These are phyloP conservation scores for Aspergillus luchuensis DNA, from an alignment of 2,329 filamentous ascomycete genomes.

Conservation along the genomic window DNA sequence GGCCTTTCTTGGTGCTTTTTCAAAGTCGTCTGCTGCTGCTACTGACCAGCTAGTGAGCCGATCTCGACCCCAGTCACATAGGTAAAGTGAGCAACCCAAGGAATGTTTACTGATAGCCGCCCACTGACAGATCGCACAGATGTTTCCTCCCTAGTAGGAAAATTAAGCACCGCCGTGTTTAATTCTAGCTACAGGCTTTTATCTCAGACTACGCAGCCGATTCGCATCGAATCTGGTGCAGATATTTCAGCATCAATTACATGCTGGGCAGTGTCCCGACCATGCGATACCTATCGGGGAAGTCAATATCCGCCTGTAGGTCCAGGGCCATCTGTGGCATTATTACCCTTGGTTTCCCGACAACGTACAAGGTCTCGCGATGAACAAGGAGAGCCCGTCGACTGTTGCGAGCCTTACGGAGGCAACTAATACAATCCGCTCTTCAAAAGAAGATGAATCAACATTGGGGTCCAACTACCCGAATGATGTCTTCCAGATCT, in stretches of 20 bases:
- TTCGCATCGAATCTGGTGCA: slow-evolving; percentile 6
- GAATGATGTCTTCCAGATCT: slow-evolving; percentile 63
- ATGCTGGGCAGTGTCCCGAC: slow-evolving; percentile 28
- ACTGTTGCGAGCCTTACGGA: slow-evolving; percentile 1
- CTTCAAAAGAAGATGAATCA: neutral
- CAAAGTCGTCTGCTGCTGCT: neutral
- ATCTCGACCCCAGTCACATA: neutral
- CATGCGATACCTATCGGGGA: slow-evolving; percentile 35
- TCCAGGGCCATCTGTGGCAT: slow-evolving; percentile 26
- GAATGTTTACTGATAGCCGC: too few relatives aligned
- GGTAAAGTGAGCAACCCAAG: neutral
- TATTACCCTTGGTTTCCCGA: slow-evolving; percentile 13
- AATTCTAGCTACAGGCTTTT: neutral
- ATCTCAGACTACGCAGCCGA: neutral
- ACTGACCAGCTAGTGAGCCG: neutral
- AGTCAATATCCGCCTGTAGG: slow-evolving; percentile 31
- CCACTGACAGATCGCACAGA: neutral
- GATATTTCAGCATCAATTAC: slow-evolving; percentile 3
- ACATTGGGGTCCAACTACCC: slow-evolving; percentile 2
- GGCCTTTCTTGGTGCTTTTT: neutral
- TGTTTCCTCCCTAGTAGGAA: neutral
- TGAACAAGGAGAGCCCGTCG: slow-evolving; percentile 20
- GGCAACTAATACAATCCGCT: neutral
- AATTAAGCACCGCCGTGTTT: neutral
- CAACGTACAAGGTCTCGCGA: slow-evolving; percentile 21